phyloP scores from a whole-genome alignment of 805 yeast species.

The Vanderwaltozyma verrucispora region DNA sequence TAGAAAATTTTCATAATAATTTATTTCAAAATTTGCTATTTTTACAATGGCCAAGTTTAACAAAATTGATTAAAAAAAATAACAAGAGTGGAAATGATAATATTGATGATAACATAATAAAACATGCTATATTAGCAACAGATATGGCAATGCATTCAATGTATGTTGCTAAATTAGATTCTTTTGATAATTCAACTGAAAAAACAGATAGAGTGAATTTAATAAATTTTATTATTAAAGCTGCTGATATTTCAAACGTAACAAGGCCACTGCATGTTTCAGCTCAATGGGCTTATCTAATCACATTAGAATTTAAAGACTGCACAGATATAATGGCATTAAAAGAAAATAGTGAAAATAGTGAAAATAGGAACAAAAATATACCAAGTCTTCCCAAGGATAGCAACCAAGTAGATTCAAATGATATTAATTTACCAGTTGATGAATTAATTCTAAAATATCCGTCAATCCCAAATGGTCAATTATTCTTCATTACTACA shows the following conservation, averaged over 20 bases:
- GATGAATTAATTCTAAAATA: conserved; percentile 36
- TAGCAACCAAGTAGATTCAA: background rate
- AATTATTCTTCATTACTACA: conserved; percentile 69
- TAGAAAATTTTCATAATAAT: conserved; percentile 75
- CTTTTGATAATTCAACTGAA: conserved; percentile 15
- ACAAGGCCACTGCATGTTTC: conserved; percentile 68
- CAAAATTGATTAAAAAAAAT: conserved; percentile 8
- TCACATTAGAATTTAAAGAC: conserved; percentile 68
- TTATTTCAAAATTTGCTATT: conserved; percentile 44
- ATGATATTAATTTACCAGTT: background rate
- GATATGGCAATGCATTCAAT: conserved; percentile 87
- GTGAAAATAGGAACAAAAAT: background rate
- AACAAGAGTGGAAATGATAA: too few relatives aligned
- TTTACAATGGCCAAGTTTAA: conserved; percentile 42
- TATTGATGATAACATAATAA: conserved; percentile 9
- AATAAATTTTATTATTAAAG: conserved; percentile 66
- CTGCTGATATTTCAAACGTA: conserved; percentile 94
- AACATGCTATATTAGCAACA: conserved; percentile 53
- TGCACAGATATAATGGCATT: conserved; percentile 35
- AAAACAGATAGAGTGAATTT: conserved; percentile 33
- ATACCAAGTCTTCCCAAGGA: background rate
- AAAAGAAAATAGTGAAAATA: too few relatives aligned
- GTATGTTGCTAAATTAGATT: conserved; percentile 47
- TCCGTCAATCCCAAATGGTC: conserved; percentile 55
- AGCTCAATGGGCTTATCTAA: conserved; percentile 77